Conservation (phyloP, 805 yeast species). For the Lipomyces spencermartinsiae region DNA sequence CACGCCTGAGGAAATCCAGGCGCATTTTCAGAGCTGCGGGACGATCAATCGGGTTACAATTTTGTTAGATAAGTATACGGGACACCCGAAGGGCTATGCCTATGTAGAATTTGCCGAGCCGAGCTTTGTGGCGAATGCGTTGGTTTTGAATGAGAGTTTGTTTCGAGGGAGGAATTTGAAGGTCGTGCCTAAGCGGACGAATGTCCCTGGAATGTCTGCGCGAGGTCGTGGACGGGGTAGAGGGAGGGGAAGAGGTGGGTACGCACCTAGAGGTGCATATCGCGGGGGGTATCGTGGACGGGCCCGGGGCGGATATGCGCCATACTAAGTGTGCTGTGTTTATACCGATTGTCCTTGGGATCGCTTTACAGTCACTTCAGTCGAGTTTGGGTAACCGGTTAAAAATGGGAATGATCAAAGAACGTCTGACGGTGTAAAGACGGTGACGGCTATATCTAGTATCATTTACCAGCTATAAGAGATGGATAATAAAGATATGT, state of each 20-base stretch:
- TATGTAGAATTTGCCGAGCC: slow-evolving; percentile 81
- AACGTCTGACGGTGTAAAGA: neutral
- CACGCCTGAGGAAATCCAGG: slow-evolving; percentile 79
- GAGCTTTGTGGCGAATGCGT: slow-evolving; percentile 67
- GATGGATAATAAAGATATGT: slow-evolving; percentile 1
- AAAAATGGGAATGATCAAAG: neutral
- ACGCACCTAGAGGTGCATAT: slow-evolving; percentile 40
- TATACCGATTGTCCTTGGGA: neutral
- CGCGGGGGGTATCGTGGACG: slow-evolving; percentile 52
- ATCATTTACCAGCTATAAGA: neutral
- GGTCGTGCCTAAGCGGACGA: slow-evolving; percentile 79
- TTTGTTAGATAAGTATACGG: slow-evolving; percentile 71
- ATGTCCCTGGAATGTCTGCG: slow-evolving; percentile 70
- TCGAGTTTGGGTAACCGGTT: neutral
- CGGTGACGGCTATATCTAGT: neutral
- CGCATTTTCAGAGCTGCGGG: slow-evolving; percentile 73
- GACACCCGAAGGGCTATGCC: slow-evolving; percentile 83
- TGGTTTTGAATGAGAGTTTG: slow-evolving; percentile 65
- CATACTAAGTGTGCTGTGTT: slow-evolving; percentile 47
- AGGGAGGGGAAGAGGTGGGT: slow-evolving; percentile 50
- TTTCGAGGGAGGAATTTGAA: slow-evolving; percentile 75
- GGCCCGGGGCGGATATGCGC: slow-evolving; percentile 54
- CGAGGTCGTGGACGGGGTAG: slow-evolving; percentile 60
- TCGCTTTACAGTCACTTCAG: neutral
- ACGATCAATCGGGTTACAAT: slow-evolving; percentile 81